Evolutionary conservation across 1,284 basidiomycete species (phyloP).

Genomic region (Trichosporon sp.): DNA sequence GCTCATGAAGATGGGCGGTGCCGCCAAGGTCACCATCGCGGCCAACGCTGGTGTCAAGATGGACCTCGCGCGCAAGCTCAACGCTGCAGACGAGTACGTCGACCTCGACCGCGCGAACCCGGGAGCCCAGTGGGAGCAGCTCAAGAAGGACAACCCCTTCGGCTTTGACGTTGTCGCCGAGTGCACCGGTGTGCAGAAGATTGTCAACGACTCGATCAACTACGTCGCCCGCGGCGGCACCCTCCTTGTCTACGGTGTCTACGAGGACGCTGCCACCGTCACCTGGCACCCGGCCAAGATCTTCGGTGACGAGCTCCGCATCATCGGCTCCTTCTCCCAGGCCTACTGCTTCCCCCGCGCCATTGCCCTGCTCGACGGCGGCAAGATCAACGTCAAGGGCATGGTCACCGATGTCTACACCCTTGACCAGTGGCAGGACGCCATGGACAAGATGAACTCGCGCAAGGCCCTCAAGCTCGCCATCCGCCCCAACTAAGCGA

Average conservation of each 20-base stretch:
- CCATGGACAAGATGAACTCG: conserved; percentile 73
- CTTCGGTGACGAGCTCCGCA: conserved; percentile 77
- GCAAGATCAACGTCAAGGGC: conserved; percentile 73
- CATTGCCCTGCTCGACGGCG: conserved; percentile 77
- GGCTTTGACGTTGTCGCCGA: conserved; percentile 86
- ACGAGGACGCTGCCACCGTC: conserved; percentile 65
- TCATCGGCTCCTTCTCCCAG: conserved; percentile 80
- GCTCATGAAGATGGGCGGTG: conserved; percentile 76
- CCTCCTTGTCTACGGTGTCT: conserved; percentile 57
- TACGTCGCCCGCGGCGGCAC: conserved; percentile 63
- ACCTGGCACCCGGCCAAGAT: conserved; percentile 81
- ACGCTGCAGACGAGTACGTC: conserved; percentile 73
- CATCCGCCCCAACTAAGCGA: conserved; percentile 33
- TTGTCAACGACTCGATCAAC: conserved; percentile 74
- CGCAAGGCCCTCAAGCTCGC: conserved; percentile 51
- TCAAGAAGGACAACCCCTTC: conserved; percentile 72
- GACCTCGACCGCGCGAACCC: conserved; percentile 72
- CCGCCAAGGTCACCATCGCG: conserved; percentile 66
- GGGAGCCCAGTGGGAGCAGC: conserved; percentile 69
- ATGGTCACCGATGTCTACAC: conserved; percentile 75
- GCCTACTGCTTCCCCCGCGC: conserved; percentile 81
- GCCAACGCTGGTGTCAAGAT: conserved; percentile 84
- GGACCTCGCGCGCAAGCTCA: conserved; percentile 68
- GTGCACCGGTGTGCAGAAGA: conserved; percentile 74
- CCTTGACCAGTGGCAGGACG: conserved; percentile 71